These are phyloP conservation scores for Tubosaeta sp. DNA, from an alignment of 768 basidiomycete species.

Conservation along the genomic window DNA sequence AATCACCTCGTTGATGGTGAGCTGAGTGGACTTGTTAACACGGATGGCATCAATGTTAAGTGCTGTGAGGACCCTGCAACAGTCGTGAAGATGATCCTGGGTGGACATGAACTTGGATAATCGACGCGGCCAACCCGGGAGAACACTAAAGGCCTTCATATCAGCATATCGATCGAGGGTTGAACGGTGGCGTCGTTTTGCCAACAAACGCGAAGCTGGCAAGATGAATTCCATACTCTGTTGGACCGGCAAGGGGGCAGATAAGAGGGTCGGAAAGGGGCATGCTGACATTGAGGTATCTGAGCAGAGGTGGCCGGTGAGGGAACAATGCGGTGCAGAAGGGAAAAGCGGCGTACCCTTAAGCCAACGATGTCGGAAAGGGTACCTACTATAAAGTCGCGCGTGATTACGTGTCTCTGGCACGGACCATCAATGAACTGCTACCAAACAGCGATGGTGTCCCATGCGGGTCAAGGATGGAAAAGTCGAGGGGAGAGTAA, in stretches of 20 bases:
- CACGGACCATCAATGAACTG: constrained; percentile 72
- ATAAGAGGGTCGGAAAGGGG: neutral
- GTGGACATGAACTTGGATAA: constrained; percentile 93
- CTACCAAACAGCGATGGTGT: constrained; percentile 77
- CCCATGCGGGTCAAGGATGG: constrained; percentile 92
- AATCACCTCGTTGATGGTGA: constrained; percentile 77
- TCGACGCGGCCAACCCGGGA: constrained; percentile 91
- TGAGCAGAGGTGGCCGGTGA: constrained; percentile 29
- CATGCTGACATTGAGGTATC: constrained; percentile 68
- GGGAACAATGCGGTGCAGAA: constrained; percentile 5
- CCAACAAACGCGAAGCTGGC: constrained; percentile 77
- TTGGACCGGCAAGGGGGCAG: constrained; percentile 40
- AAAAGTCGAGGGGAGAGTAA: constrained; percentile 91
- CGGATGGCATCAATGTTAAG: constrained; percentile 93
- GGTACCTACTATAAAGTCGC: constrained; percentile 92
- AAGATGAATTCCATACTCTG: constrained; percentile 72
- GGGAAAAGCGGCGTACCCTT: constrained; percentile 52
- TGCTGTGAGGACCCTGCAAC: constrained; percentile 84
- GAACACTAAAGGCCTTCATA: constrained; percentile 97
- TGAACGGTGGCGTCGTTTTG: constrained; percentile 60
- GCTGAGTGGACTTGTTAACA: constrained; percentile 91
- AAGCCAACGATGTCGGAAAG: constrained; percentile 88
- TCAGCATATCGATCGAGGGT: constrained; percentile 87
- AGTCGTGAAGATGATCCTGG: constrained; percentile 93
- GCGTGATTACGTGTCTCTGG: constrained; percentile 87